These are phyloP conservation scores for Penicillium sp. DNA, from an alignment of 2,329 filamentous ascomycete species.

Conservation along the genomic window DNA sequence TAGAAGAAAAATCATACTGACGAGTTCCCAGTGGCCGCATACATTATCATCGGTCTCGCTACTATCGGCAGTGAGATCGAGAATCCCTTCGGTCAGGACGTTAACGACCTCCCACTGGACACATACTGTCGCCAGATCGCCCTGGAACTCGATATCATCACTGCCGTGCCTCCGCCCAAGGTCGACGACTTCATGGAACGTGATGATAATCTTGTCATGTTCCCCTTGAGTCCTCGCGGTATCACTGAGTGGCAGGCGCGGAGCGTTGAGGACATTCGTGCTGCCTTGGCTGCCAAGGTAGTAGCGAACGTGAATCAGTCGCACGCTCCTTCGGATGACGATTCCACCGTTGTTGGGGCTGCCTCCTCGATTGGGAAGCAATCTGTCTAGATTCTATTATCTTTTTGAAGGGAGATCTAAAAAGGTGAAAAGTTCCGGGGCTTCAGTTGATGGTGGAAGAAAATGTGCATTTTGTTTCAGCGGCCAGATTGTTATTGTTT, in stretches of 20 bases:
- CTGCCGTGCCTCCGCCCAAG: slow-evolving; percentile 56
- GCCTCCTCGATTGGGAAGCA: slow-evolving; percentile 18
- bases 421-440: neutral
- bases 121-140: slow-evolving; percentile 74
- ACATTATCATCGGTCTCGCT: slow-evolving; percentile 79
- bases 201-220: slow-evolving; percentile 40
- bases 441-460: neutral
- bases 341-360: slow-evolving; percentile 23
- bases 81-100: slow-evolving; percentile 80
- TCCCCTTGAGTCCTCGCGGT: slow-evolving; percentile 45
- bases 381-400: slow-evolving; percentile 12
- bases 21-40: slow-evolving; percentile 56
- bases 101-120: slow-evolving; percentile 79
- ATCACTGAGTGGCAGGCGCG: slow-evolving; percentile 53
- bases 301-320: slow-evolving; percentile 15
- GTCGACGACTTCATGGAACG: slow-evolving; percentile 51
- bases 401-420: neutral
- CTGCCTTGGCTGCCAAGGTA: slow-evolving; percentile 42
- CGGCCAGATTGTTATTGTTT: slow-evolving; percentile 19
- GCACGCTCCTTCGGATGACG: slow-evolving; percentile 13
- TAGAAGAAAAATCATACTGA: neutral
- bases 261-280: slow-evolving; percentile 50
- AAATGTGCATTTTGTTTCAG: neutral
- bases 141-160: slow-evolving; percentile 72
- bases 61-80: slow-evolving; percentile 80